Conservation (phyloP, 805 yeast genomes). For the Barnettozyma sp. region DNA sequence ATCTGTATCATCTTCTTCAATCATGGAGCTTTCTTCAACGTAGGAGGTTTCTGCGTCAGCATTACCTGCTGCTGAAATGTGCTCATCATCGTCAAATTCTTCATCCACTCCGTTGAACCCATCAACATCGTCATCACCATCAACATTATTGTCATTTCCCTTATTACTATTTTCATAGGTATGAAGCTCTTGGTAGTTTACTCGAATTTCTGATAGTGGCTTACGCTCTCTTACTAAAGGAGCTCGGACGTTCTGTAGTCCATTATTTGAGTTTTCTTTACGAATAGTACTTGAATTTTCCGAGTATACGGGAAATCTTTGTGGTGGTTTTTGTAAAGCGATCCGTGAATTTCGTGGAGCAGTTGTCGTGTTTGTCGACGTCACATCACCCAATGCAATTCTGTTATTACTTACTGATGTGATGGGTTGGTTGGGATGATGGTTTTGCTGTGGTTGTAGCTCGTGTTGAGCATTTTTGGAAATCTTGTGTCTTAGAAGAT, state of each 20-base stretch:
- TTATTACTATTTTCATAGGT: no score
- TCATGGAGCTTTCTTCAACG: constrained; percentile 14
- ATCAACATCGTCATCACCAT: no score
- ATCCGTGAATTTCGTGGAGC: constrained; percentile 10
- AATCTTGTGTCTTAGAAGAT: constrained; percentile 18
- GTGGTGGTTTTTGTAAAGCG: constrained; percentile 17
- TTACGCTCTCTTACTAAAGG: constrained; percentile 10
- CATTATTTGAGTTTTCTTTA: constrained; percentile 20
- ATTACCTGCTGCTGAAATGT: no score
- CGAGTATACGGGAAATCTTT: constrained; percentile 19
- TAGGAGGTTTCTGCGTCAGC: constrained; percentile 13
- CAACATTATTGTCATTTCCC: no score
- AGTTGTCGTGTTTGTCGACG: constrained; percentile 16
- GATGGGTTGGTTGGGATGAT: not conserved
- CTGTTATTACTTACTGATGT: constrained; percentile 9
- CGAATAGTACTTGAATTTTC: constrained; percentile 8
- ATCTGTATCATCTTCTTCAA: constrained; percentile 26
- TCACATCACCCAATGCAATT: constrained; percentile 21
- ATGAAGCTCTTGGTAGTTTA: constrained; percentile 13
- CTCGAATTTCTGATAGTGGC: constrained; percentile 23
- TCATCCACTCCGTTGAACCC: no score
- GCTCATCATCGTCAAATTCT: no score
- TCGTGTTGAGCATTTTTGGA: constrained; percentile 6
- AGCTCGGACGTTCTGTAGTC: not conserved
- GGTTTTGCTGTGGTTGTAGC: no score